A percentile compares a stretch with the other conserved stretches of the same genome.
Conservation (phyloP, 202 grass and related monocot species). For the Setaria viridis region DNA sequence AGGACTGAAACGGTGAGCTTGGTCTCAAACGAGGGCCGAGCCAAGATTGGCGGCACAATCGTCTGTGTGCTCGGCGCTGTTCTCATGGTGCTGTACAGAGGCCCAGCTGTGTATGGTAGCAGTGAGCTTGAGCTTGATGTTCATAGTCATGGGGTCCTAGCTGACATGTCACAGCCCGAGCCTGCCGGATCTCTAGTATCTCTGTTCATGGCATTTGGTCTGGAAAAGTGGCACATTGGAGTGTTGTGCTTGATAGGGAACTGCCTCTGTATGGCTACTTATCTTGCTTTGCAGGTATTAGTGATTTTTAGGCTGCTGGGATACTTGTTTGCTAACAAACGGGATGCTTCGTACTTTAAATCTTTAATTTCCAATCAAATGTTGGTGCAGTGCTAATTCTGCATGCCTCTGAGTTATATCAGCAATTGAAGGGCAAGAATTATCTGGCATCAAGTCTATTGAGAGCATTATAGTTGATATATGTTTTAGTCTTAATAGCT, state of each 20-base stretch:
- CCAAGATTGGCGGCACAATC: slow-evolving; percentile 76
- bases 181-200: slow-evolving; percentile 42
- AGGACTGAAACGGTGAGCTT: slow-evolving; percentile 79
- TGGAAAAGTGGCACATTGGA: slow-evolving; percentile 84
- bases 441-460: background rate
- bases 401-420: slow-evolving; percentile 14
- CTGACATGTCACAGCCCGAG: slow-evolving; percentile 68
- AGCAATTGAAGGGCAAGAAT: background rate
- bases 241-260: slow-evolving; percentile 93
- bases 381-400: background rate
- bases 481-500: slow-evolving; percentile 18
- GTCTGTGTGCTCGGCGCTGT: slow-evolving; percentile 79
- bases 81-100: slow-evolving; percentile 85
- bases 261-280: slow-evolving; percentile 85
- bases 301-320: slow-evolving; percentile 2
- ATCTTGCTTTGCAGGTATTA: slow-evolving; percentile 92
- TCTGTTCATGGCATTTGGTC: slow-evolving; percentile 49
- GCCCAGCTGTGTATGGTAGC: slow-evolving; percentile 69
- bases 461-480: slow-evolving; percentile 1
- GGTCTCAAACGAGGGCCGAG: slow-evolving; percentile 60
- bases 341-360: slow-evolving; percentile 2
- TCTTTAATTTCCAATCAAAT: slow-evolving; percentile 21
- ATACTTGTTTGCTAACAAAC: background rate
- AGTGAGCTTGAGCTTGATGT: slow-evolving; percentile 49
- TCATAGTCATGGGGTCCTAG: slow-evolving; percentile 53